Conservation (phyloP, 192 early-diverging fungal genomes). For the Umbelopsis sp. region DNA sequence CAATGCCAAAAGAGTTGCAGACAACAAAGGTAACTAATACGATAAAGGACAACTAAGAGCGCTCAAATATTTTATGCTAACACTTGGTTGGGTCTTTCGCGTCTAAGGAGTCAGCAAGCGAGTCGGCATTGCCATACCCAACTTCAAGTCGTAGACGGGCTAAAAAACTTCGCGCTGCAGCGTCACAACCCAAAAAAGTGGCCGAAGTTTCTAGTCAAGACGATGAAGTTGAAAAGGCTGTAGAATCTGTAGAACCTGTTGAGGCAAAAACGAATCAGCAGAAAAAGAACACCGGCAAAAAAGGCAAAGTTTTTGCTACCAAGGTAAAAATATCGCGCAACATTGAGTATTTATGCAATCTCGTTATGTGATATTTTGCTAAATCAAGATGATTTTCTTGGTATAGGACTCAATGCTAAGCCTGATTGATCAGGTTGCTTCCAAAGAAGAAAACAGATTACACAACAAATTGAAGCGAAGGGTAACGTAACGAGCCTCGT, state of each 20-base stretch:
- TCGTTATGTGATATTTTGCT: neutral
- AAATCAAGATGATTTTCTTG: neutral
- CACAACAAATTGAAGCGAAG: slow-evolving; percentile 14
- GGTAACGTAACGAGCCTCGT: neutral
- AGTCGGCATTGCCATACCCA: neutral
- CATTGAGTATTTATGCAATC: neutral
- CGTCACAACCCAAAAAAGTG: too few relatives aligned
- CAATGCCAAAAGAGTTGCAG: neutral
- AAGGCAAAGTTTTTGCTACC: slow-evolving; percentile 10
- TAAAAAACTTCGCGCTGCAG: neutral
- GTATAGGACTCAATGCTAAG: neutral
- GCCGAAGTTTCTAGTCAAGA: too few relatives aligned
- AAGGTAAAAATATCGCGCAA: neutral
- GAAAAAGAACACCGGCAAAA: slow-evolving; percentile 2
- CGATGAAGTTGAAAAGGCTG: too few relatives aligned
- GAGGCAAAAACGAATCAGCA: neutral
- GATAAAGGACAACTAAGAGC: neutral
- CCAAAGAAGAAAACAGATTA: neutral
- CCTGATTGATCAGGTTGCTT: slow-evolving; percentile 8
- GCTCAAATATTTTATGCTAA: neutral
- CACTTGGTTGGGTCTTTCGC: neutral
- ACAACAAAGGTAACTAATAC: neutral
- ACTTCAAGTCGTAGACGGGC: slow-evolving; percentile 3
- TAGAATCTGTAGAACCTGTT: neutral
- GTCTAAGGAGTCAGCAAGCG: neutral